phyloP scores from a whole-genome alignment of 352 stramenopile species.

The Hyaloperonospora arabidopsidis region DNA sequence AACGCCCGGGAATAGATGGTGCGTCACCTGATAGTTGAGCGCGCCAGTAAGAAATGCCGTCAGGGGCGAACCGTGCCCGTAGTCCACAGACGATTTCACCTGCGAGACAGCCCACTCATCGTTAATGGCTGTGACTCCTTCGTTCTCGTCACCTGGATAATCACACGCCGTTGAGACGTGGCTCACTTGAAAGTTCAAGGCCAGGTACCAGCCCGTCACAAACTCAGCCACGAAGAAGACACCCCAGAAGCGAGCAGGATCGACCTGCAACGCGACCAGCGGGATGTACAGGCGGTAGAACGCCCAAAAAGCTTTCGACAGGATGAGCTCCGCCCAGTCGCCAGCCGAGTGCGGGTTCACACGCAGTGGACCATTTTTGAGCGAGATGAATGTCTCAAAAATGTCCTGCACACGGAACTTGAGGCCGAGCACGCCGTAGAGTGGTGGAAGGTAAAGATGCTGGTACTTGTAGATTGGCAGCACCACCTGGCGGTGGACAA shows the following conservation, averaged over 20 bases:
- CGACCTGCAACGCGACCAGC: constrained; percentile 63
- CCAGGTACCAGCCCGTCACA: constrained; percentile 88
- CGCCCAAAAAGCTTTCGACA: constrained; percentile 84
- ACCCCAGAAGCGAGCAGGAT: constrained; percentile 50
- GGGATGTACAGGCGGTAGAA: constrained; percentile 88
- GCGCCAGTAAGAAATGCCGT: constrained; percentile 91
- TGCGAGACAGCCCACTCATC: constrained; percentile 91
- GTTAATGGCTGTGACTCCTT: constrained; percentile 48
- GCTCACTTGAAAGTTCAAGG: constrained; percentile 91
- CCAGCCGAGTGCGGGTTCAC: constrained; percentile 83
- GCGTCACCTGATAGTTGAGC: constrained; percentile 96
- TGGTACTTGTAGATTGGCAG: constrained; percentile 87
- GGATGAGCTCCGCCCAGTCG: constrained; percentile 78
- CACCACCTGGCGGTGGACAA: constrained; percentile 82
- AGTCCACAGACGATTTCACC: constrained; percentile 93
- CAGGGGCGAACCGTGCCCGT: constrained; percentile 70
- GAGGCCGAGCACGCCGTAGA: constrained; percentile 91
- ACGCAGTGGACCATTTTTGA: constrained; percentile 85
- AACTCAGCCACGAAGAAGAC: constrained; percentile 87
- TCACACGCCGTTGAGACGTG: constrained; percentile 86
- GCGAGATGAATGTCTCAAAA: constrained; percentile 79
- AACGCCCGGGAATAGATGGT: constrained; percentile 88
- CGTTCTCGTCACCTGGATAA: constrained; percentile 66
- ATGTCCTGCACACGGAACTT: constrained; percentile 92
- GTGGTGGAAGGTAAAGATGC: constrained; percentile 88